Percentiles rank a stretch among this genome's conserved stretches.
Conservation (phyloP, 2,329 filamentous ascomycete genomes). For the Didymella pomorum region DNA sequence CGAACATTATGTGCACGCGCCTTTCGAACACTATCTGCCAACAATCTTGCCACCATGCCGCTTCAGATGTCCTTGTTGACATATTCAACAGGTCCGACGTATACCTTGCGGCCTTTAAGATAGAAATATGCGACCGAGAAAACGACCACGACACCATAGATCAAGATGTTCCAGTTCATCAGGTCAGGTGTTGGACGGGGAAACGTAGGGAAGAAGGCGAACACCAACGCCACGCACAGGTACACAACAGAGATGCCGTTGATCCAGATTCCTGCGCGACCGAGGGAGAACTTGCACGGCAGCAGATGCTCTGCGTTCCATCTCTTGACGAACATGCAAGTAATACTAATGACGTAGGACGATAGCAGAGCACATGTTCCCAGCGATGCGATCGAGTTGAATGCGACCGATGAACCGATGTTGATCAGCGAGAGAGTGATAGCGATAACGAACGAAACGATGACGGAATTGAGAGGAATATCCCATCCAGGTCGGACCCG, state of each 20-base stretch:
- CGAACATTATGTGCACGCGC: too few species aligned
- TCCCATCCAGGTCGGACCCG: conserved; percentile 33
- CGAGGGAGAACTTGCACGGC: conserved; percentile 56
- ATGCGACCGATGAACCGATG: background rate
- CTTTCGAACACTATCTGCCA: too few species aligned
- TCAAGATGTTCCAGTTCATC: conserved; percentile 60
- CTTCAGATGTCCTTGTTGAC: background rate
- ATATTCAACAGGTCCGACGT: conserved; percentile 47
- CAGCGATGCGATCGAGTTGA: conserved; percentile 34
- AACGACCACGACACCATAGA: conserved; percentile 56
- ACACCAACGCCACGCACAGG: conserved; percentile 52
- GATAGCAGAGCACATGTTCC: conserved; percentile 35
- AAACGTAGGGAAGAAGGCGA: conserved; percentile 55
- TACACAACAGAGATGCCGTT: conserved; percentile 54
- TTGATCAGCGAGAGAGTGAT: conserved; percentile 29
- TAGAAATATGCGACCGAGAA: conserved; percentile 56
- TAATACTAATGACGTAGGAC: conserved; percentile 53
- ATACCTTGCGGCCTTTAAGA: conserved; percentile 52
- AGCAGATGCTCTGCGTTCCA: conserved; percentile 54
- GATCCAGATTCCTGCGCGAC: conserved; percentile 54
- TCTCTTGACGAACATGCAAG: conserved; percentile 57
- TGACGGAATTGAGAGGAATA: conserved; percentile 55
- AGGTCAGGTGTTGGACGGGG: conserved; percentile 39
- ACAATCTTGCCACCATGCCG: too few species aligned
- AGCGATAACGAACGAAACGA: conserved; percentile 53